phyloP scores from a whole-genome alignment of 441 rosid genomes.

The Adansonia rubrostipa region DNA sequence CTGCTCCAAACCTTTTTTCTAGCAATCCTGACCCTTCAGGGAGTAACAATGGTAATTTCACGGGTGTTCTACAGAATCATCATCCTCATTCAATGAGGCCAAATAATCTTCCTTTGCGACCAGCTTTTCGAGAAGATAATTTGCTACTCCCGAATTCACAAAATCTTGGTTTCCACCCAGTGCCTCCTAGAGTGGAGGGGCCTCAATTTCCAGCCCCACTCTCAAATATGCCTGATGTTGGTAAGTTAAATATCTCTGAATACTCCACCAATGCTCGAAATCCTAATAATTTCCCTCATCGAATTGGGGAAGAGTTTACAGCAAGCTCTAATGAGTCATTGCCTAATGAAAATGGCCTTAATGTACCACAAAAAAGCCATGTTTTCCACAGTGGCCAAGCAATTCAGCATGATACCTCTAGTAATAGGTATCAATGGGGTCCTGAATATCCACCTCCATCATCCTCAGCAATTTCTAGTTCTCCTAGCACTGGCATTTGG shows the following conservation, averaged over 20 bases:
- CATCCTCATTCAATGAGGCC: conserved; percentile 46
- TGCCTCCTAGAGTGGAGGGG: conserved; percentile 47
- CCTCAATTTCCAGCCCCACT: conserved; percentile 41
- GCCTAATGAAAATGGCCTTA: conserved; percentile 39
- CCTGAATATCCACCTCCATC: conserved; percentile 39
- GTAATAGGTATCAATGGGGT: conserved; percentile 40
- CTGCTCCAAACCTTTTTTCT: conserved; percentile 43
- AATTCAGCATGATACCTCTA: conserved; percentile 24
- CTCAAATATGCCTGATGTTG: conserved; percentile 50
- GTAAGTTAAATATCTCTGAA: conserved; percentile 52
- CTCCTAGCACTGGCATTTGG: conserved; percentile 44
- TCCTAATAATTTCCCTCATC: conserved; percentile 49
- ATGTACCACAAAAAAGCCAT: conserved; percentile 38
- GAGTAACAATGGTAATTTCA: conserved; percentile 41
- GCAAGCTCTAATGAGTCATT: conserved; percentile 37
- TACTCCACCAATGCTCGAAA: conserved; percentile 38
- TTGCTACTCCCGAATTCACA: conserved; percentile 35
- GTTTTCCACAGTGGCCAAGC: conserved; percentile 35
- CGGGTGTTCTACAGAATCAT: conserved; percentile 46
- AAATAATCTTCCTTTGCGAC: conserved; percentile 44
- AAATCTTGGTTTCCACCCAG: conserved; percentile 46
- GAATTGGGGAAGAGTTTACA: conserved; percentile 43
- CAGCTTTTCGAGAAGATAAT: conserved; percentile 46
- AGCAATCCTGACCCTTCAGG: conserved; percentile 41
- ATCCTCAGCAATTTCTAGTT: conserved; percentile 31